phyloP scores from a whole-genome alignment of 352 stramenopile species.

The Pythium scleroteichum region DNA sequence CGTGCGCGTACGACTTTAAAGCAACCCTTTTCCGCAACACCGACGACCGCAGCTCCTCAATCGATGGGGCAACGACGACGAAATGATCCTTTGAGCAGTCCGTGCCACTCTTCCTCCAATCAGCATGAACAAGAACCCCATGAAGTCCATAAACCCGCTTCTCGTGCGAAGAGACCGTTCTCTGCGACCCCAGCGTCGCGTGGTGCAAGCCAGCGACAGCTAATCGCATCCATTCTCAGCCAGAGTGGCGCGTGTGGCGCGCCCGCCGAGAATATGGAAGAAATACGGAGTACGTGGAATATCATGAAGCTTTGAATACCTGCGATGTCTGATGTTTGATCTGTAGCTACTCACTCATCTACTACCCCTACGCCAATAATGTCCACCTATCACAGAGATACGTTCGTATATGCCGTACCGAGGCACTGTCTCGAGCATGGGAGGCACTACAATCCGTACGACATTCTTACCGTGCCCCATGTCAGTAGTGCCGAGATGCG shows the following conservation, averaged over 20 bases:
- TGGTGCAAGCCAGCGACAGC: slow-evolving; percentile 5
- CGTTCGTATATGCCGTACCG: slow-evolving; percentile 71
- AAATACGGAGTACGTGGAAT: too few relatives aligned
- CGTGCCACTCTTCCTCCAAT: background rate
- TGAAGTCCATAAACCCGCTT: background rate
- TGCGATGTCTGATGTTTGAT: background rate
- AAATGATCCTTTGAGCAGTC: too few relatives aligned
- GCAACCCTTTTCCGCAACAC: slow-evolving; percentile 20
- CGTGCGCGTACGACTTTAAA: slow-evolving; percentile 5
- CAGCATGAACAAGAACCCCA: background rate
- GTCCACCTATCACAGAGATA: slow-evolving; percentile 34
- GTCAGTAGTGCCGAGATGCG: slow-evolving; percentile 25
- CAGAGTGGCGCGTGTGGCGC: too few relatives aligned
- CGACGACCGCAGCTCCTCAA: background rate
- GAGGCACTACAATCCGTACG: slow-evolving; percentile 64
- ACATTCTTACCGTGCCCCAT: slow-evolving; percentile 60
- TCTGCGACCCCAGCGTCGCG: slow-evolving; percentile 12
- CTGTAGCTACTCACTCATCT: slow-evolving; percentile 5
- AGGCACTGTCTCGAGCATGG: slow-evolving; percentile 48
- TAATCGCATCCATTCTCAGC: too few relatives aligned
- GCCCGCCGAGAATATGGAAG: too few relatives aligned
- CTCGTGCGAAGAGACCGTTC: slow-evolving; percentile 16
- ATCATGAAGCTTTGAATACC: too few relatives aligned
- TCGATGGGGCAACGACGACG: background rate
- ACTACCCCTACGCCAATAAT: slow-evolving; percentile 9